These are phyloP conservation scores for Fusarium caatingaense DNA, from an alignment of 2,329 filamentous ascomycete genomes.

Conservation along the genomic window DNA sequence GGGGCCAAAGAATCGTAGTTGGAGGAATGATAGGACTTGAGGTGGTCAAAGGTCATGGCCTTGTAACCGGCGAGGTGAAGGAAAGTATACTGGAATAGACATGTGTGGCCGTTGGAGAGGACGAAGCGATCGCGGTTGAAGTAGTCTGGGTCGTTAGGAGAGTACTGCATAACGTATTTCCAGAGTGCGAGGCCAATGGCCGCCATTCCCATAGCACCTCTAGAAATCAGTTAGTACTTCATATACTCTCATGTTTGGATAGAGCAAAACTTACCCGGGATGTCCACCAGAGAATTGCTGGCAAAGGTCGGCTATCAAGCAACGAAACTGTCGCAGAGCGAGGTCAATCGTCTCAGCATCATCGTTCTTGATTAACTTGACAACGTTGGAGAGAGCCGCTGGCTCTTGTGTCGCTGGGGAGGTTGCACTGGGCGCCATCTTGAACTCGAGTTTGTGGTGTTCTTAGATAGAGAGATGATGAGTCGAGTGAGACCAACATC, in stretches of 20 bases:
- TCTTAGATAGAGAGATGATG: neutral
- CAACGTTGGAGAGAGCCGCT: constrained; percentile 27
- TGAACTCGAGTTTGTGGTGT: neutral
- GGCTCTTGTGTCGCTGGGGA: constrained; percentile 34
- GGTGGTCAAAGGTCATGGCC: constrained; percentile 66
- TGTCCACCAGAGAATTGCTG: constrained; percentile 78
- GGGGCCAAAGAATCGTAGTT: constrained; percentile 63
- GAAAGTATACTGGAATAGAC: constrained; percentile 66
- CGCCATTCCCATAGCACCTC: constrained; percentile 68
- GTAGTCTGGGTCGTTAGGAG: constrained; percentile 64
- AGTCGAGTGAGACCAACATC: neutral
- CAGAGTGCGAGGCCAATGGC: constrained; percentile 70
- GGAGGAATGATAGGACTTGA: constrained; percentile 63
- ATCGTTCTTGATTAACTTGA: constrained; percentile 45
- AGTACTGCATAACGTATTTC: constrained; percentile 72
- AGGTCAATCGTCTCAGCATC: constrained; percentile 53
- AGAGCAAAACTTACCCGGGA: constrained; percentile 63
- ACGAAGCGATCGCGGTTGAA: constrained; percentile 74
- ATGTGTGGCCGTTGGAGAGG: constrained; percentile 69
- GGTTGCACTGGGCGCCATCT: constrained; percentile 44
- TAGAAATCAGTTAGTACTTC: constrained; percentile 13
- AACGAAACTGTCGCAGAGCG: constrained; percentile 69
- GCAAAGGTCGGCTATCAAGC: constrained; percentile 74
- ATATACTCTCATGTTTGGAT: neutral
- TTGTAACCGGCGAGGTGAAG: constrained; percentile 65